Evolutionary conservation across 192 early-diverging fungal genomes (phyloP), one percentile per base, ranked within the genome.

Genomic region (Coemansia sp.): DNA sequence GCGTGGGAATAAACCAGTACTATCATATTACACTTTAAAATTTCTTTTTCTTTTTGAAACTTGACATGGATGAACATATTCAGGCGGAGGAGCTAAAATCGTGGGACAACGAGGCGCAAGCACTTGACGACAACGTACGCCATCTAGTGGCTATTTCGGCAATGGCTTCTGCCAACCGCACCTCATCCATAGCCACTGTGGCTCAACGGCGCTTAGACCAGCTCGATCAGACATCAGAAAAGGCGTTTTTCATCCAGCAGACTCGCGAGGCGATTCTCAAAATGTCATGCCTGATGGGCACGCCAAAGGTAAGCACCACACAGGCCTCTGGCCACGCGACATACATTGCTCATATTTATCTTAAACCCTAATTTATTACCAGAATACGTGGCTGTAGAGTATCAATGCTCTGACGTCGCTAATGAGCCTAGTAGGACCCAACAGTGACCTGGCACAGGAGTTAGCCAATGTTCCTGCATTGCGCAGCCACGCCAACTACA

Each of bases 261-360:
- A 50, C 76, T 2, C 71, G 76, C 64, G 76, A 79, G 43, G 49
- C 64, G 0, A 60, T 79, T 29, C 49, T 79, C n/a, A 79, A 79
- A 43, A 79, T 79, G 76, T 47, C 76, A 16, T 66, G 71, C n/a
- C 46, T 79, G 24, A 79, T 73, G 50, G 76, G 76, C 39, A 79
- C 61, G 15, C 76, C 76, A 24, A 73, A 65, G 50, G 66, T 72
- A 62, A 38, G 61, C 31, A 20, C n/a, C 31, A 38, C 43, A 46
- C 50, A 52, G 9, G 36, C 36, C 36, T 38, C 36, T 9, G 22
- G 10, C n/a, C 5, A 50, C 20, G 5, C 16, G 4, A 33, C 52
- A 33, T 38, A 7, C 15, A 10, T 33, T n/a, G 15, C 1, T 38
- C 3, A n/a, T 36, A 18, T 44, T 44, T 15, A 16, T 33, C 5